A percentile compares a stretch with the other conserved stretches of the same genome.
Conservation (phyloP, 352 stramenopile genomes). For the Phytophthora fragariaefolia region DNA sequence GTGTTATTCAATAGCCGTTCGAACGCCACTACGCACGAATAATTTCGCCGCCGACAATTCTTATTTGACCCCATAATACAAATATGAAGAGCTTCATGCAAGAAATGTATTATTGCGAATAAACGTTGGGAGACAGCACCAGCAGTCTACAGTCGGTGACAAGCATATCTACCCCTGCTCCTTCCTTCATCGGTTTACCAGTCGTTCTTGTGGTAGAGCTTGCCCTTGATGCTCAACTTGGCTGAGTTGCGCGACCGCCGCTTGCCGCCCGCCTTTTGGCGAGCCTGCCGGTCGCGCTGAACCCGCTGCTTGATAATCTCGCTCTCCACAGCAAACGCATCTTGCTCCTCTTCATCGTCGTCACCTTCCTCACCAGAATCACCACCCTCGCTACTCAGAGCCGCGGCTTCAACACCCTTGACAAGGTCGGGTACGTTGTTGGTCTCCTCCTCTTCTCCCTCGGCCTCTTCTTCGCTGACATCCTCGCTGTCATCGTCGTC, state of each 20-base stretch:
- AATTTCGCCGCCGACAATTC: constrained; percentile 18
- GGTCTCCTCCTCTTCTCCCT: constrained; percentile 42
- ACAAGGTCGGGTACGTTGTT: constrained; percentile 44
- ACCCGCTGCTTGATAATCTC: constrained; percentile 86
- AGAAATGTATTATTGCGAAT: constrained; percentile 33
- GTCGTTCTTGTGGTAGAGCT: constrained; percentile 82
- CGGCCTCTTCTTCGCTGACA: constrained; percentile 37
- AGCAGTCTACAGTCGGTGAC: constrained; percentile 21
- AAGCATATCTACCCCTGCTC: constrained; percentile 4
- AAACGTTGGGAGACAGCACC: background rate
- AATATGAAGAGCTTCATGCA: constrained; percentile 41
- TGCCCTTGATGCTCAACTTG: constrained; percentile 90
- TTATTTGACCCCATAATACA: constrained; percentile 51
- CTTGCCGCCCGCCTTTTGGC: constrained; percentile 62
- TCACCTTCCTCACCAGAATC: constrained; percentile 38
- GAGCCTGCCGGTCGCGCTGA: constrained; percentile 68
- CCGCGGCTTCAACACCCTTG: constrained; percentile 45
- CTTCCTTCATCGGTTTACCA: constrained; percentile 49
- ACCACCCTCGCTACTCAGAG: constrained; percentile 26
- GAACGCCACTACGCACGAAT: constrained; percentile 20
- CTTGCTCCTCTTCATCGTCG: constrained; percentile 42
- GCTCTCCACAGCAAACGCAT: constrained; percentile 61
- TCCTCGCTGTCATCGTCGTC: constrained; percentile 60
- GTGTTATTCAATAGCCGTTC: constrained; percentile 75
- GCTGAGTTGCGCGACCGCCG: constrained; percentile 76